Percentiles rank a stretch among this genome's conserved stretches.
These are phyloP conservation scores for Nicotiana tabacum DNA, from an alignment of 257 asterid genomes.

Conservation along the genomic window DNA sequence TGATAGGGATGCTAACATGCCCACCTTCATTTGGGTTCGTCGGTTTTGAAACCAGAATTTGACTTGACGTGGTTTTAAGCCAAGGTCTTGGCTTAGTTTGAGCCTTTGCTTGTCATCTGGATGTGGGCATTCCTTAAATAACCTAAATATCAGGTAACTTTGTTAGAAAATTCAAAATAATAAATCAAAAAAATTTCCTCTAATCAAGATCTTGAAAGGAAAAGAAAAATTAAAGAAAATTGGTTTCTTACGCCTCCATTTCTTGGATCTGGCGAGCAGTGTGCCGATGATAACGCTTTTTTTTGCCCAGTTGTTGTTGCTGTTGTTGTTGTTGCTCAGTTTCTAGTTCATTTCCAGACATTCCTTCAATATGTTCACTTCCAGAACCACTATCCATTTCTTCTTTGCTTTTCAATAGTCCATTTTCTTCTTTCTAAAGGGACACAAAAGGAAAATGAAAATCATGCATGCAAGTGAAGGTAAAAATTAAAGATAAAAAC, in stretches of 20 bases:
- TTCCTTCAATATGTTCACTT: conserved; percentile 70
- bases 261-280: conserved; percentile 93
- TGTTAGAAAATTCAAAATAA: not conserved
- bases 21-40: conserved; percentile 93
- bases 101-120: conserved; percentile 93
- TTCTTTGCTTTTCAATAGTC: conserved; percentile 55
- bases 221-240: not conserved
- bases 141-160: conserved; percentile 27
- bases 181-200: not conserved
- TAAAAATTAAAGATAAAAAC: conserved; percentile 6
- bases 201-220: not conserved
- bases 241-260: conserved; percentile 66
- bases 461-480: not conserved
- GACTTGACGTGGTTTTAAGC: conserved; percentile 90
- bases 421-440: conserved; percentile 66
- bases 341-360: conserved; percentile 70
- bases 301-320: conserved; percentile 41
- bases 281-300: conserved; percentile 92
- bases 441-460: not conserved
- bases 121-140: conserved; percentile 95
- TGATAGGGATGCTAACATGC: conserved; percentile 11
- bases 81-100: conserved; percentile 83
- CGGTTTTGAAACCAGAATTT: conserved; percentile 98
- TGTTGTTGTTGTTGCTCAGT: conserved; percentile 25
- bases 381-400: conserved; percentile 87